These are phyloP conservation scores for Neurospora sp. DNA, from an alignment of 2,329 filamentous ascomycete genomes.

Conservation along the genomic window DNA sequence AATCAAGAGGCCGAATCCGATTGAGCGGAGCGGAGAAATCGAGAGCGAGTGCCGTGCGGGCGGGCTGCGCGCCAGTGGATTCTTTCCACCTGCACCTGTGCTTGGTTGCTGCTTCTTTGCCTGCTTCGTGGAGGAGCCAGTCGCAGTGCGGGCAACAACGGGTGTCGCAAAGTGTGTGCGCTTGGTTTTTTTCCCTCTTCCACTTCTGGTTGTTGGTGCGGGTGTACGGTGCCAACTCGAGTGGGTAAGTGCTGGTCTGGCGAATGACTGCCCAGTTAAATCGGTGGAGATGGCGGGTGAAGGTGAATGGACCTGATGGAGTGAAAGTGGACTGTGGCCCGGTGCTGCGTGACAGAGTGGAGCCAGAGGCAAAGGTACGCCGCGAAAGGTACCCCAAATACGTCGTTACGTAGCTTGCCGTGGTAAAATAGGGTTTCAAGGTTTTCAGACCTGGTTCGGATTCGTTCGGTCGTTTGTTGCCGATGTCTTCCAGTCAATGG, in stretches of 20 bases:
- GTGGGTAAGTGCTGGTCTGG: background rate
- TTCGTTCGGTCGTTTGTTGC: background rate
- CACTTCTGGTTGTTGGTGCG: background rate
- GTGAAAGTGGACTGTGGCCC: background rate
- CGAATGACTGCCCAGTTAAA: background rate
- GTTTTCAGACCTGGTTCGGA: background rate
- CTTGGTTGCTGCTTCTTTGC: background rate
- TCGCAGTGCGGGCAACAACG: background rate
- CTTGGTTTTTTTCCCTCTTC: background rate
- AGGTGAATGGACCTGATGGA: background rate
- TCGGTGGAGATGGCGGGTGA: background rate
- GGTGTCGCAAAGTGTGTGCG: background rate
- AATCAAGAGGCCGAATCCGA: slow-evolving; percentile 5
- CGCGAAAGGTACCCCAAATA: background rate
- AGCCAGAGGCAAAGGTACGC: background rate
- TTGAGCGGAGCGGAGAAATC: slow-evolving; percentile 11
- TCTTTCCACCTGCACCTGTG: slow-evolving; percentile 2
- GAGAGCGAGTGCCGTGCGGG: slow-evolving; percentile 10
- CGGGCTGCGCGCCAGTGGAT: slow-evolving; percentile 9
- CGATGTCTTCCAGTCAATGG: background rate
- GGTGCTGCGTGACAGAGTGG: background rate
- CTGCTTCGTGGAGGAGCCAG: background rate
- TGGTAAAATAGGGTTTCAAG: background rate
- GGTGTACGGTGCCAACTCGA: background rate
- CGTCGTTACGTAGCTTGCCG: background rate